Evolutionary conservation across 352 stramenopile species (phyloP).

Genomic region (Vaucheria bursata): DNA sequence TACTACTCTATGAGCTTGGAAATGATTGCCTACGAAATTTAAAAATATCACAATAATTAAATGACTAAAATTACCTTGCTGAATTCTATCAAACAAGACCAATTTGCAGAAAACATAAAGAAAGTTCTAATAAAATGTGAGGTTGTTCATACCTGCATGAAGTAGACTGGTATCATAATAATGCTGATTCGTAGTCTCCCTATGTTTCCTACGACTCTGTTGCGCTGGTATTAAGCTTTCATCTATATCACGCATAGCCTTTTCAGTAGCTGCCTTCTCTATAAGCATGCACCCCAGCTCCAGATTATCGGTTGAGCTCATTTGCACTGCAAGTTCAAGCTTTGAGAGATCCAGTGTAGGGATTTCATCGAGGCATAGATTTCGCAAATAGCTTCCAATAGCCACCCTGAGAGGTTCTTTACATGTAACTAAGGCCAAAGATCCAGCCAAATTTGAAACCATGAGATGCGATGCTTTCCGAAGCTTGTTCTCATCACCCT

Average conservation of each 20-base stretch:
- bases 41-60: too few relatives aligned
- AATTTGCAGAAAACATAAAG: too few relatives aligned
- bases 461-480: conserved; percentile 93
- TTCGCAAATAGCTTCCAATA: conserved; percentile 89
- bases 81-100: too few relatives aligned
- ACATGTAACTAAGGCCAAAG: conserved; percentile 91
- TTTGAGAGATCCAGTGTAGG: conserved; percentile 66
- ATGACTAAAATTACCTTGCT: too few relatives aligned
- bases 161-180: conserved; percentile 73
- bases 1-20: too few relatives aligned
- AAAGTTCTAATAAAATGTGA: too few relatives aligned
- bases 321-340: conserved; percentile 91
- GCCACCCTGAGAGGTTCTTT: conserved; percentile 92
- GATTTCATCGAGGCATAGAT: conserved; percentile 64
- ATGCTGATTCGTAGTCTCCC: conserved; percentile 61
- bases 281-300: conserved; percentile 97
- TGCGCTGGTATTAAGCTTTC: conserved; percentile 64
- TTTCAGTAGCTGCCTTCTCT: conserved; percentile 97
- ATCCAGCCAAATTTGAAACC: conserved; percentile 94
- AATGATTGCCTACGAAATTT: too few relatives aligned
- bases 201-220: conserved; percentile 67
- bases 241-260: conserved; percentile 94
- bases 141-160: too few relatives aligned
- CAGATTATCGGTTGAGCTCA: conserved; percentile 96
- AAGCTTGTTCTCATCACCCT: conserved; percentile 79